These are phyloP conservation scores for Vaccinium myrtillus DNA, from an alignment of 148 eudicot genomes.

Conservation along the genomic window DNA sequence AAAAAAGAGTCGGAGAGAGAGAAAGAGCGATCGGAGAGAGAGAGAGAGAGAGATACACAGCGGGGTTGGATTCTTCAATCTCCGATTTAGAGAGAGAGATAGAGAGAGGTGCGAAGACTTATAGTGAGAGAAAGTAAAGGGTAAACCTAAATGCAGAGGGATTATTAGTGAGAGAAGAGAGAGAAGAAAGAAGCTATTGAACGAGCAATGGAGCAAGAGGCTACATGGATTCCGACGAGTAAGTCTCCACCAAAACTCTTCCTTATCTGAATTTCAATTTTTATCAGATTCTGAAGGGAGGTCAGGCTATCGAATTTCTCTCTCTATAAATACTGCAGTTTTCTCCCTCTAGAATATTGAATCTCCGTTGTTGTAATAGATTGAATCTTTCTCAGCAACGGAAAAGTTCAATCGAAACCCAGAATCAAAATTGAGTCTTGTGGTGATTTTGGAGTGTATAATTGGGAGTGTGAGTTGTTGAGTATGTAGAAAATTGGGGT, in stretches of 20 bases:
- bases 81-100: constrained; percentile 26
- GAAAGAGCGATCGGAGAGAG: constrained; percentile 40
- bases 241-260: constrained; percentile 25
- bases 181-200: neutral
- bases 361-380: constrained; percentile 6
- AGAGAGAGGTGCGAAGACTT: neutral
- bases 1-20: constrained; percentile 21
- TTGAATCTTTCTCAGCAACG: neutral
- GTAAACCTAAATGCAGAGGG: constrained; percentile 31
- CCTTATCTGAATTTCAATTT: constrained; percentile 25
- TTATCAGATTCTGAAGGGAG: constrained; percentile 15
- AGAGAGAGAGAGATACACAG: constrained; percentile 6
- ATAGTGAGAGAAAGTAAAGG: constrained; percentile 6
- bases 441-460: constrained; percentile 7
- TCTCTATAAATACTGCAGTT: constrained; percentile 4
- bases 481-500: constrained; percentile 20
- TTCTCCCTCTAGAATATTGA: constrained; percentile 13
- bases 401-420: no score
- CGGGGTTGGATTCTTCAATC: constrained; percentile 26
- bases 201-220: constrained; percentile 23
- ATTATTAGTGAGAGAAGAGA: constrained; percentile 10
- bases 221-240: constrained; percentile 22
- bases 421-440: neutral
- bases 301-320: constrained; percentile 11
- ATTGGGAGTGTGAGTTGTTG: constrained; percentile 3